phyloP scores from a whole-genome alignment of 305 asterid species.

The Ilex paraguariensis region DNA sequence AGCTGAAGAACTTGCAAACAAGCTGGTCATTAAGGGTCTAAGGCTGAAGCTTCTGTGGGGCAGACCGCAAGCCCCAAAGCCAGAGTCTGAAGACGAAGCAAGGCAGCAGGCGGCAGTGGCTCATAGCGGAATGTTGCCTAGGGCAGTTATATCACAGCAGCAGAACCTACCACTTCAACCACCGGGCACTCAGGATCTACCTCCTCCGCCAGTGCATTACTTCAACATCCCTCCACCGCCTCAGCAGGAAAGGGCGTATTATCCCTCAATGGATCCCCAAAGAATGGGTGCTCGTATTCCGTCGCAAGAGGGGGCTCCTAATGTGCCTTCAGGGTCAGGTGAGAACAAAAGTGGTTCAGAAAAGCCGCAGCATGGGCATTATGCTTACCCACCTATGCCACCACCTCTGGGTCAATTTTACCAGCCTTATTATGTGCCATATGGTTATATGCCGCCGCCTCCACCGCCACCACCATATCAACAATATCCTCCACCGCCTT shows the following conservation, averaged over 20 bases:
- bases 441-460: background rate
- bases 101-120: background rate
- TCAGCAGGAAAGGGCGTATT: background rate
- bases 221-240: background rate
- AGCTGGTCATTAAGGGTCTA: background rate
- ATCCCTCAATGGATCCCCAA: background rate
- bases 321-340: background rate
- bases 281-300: background rate
- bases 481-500: background rate
- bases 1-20: background rate
- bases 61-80: background rate
- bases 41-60: conserved; percentile 1
- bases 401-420: background rate
- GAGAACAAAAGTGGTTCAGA: background rate
- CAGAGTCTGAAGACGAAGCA: conserved; percentile 1
- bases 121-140: background rate
- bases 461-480: background rate
- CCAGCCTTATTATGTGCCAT: background rate
- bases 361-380: background rate
- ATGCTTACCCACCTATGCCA: background rate
- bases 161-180: background rate
- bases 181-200: background rate
- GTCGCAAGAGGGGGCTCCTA: background rate
- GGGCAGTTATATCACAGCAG: background rate
- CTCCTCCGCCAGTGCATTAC: background rate